Base-by-base conservation (phyloP, 148 eudicot species). In the Persicaria maculosa region DNA sequence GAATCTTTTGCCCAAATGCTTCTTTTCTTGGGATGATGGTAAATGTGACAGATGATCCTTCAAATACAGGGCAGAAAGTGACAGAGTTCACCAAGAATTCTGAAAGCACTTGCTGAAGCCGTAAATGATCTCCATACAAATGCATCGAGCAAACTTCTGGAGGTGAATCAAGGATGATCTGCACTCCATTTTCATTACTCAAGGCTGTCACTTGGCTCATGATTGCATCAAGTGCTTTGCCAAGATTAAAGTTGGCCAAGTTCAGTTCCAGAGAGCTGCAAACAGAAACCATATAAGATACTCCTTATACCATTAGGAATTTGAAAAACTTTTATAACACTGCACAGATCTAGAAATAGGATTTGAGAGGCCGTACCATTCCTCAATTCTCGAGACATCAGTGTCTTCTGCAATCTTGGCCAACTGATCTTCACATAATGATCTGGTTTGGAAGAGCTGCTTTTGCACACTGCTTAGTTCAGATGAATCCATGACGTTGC, bases 21-120 rank as follows among this genome's bases (percentile, higher is more conserved):
- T 91, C 87, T 80, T 78, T 88, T 76, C 80, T 82, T 19, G 87
- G 84, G 55, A 78, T 83, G 48, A 88, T 81, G 64, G 79, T 77
- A 76, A 93, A 81, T 46, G 74, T 76, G 74, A 91, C 87, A 9
- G 85, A 82, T 40, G 89, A 86, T 71, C 83, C 97, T 82, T 87
- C 84, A 47, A 77, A 83, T 25, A 84, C 85, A 40, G 95, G 95
- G 68, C 91, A 83, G 74, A 93, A 93, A 36, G 74, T 71, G 78
- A 91, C 50, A 50, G 97, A 84, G 64, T 85, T 86, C n/a, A 85
- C 78, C 75, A 93, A 77, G 76, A 89, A 91, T 61, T 89, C 94
- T 58, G 97, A 83, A 79, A 93, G 93, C 72, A 89, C 86, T 91
- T 93, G 98, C 77, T 91, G 98, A 80, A 93, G 91, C 89, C 95